Evolutionary conservation across 345 rosid genomes (phyloP).

Genomic region (Viola odorata): DNA sequence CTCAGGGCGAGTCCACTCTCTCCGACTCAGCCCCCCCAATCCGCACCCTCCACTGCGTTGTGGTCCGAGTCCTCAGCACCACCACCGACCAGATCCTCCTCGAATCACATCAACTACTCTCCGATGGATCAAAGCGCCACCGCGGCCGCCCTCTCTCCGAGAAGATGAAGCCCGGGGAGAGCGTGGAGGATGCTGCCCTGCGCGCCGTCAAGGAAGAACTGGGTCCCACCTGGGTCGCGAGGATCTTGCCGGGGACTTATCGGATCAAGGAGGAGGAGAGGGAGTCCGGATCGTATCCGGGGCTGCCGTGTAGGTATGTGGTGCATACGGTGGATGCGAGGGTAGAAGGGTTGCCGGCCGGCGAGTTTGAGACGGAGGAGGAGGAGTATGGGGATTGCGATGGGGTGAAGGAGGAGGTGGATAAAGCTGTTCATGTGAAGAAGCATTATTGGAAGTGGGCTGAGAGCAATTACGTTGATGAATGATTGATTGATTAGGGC

Average conservation of each 20-base stretch:
- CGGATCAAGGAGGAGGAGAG: conserved; percentile 6
- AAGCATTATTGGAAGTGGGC: neutral
- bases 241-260: conserved; percentile 3
- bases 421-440: neutral
- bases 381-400: neutral
- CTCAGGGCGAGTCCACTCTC: conserved; percentile 69
- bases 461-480: neutral
- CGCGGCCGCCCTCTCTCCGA: neutral
- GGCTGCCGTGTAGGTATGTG: conserved; percentile 1
- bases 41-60: conserved; percentile 62
- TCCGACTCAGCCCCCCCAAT: conserved; percentile 65
- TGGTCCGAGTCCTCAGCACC: conserved; percentile 45
- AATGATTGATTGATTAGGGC: neutral
- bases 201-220: conserved; percentile 9
- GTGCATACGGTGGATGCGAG: conserved; percentile 12
- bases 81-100: conserved; percentile 37
- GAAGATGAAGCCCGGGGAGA: conserved; percentile 7
- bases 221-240: neutral
- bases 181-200: conserved; percentile 3
- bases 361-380: conserved; percentile 6
- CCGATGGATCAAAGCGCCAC: conserved; percentile 42
- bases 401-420: neutral
- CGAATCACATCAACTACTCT: conserved; percentile 71
- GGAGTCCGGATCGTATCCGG: conserved; percentile 7
- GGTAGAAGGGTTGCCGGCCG: conserved; percentile 8